Evolutionary conservation across 192 early-diverging fungal genomes (phyloP), one percentile per base, ranked within the genome.

Genomic region (Gamsiella multidivaricata): DNA sequence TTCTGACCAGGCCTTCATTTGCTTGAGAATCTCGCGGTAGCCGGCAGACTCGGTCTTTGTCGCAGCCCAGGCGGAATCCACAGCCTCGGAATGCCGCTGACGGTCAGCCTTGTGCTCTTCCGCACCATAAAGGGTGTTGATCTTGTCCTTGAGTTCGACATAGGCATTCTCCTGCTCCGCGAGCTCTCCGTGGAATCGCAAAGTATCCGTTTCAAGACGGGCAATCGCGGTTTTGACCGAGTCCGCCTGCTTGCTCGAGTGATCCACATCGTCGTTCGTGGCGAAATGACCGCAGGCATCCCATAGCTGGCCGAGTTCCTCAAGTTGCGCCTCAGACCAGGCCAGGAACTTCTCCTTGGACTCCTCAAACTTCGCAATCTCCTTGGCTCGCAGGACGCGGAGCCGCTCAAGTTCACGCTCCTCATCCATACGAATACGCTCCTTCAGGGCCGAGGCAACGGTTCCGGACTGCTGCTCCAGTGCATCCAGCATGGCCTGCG

Each of bases 1-100:
- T 8, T 33, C 55, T 20, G 66, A 78, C 74, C 74, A 78, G 11
- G 39, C 59, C 28, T 64, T 64, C 74, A 78, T 69, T 15, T 68
- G 65, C 22, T 78, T 63, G 2, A 78, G 32, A 46, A 78, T 60
- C 45, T 43, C 37, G 17, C 20, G 14, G 22, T 69, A 78, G 3
- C 60, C 65, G 34, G 29, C 45, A 5, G 53, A 63, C 23, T 78
- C 66, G 42, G 7, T 31, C 36, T 69, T 61, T 20, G 64, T 22
- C 2, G 46, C 8, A 3, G 47, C 51, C 74, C 74, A 78, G 3
- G 74, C 65, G n/a, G 33, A 10, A 17, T 63, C 66, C 15, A 78
- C 58, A n/a, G 9, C 61, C 12, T 63, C 54, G 4, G 46, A 12
- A 11, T 78, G 74, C 14, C 37, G 33, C 29, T 50, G 22, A 17